Base-by-base conservation (phyloP, 129 eudicot species). In the Chrysanthemum lavandulifolium region DNA sequence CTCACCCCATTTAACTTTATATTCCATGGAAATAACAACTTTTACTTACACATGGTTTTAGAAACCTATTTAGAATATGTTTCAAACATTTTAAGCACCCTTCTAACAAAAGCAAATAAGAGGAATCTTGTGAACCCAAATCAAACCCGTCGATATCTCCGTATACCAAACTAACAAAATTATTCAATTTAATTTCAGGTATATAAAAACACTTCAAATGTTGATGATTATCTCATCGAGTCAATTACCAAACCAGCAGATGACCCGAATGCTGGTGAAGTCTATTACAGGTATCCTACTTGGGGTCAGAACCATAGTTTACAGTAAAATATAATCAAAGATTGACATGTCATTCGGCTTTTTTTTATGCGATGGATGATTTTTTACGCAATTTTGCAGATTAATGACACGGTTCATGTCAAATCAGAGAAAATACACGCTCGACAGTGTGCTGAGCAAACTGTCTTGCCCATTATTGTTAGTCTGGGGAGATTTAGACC, bases 231-330 rank as follows among this genome's bases (percentile, higher is more conserved):
- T 84, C 96, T 95, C 36, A 87, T 95, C 55, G 67, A 90, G 69
- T 95, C 99, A 51, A 95, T 95, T 56, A 88, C 84, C 45, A 78
- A 68, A 74, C 99, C 99, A 43, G 94, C 99, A 60, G 87, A 77
- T 68, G 99, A 94, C 73, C 94, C 99, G 13, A 90, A 90, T 31
- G 96, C 99, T n/a, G 97, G 96, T 29, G 99, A 94, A 82, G 99
- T 94, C 18, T 94, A 94, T 78, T 94, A 90, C 83, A 87, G 99
- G 99, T 94, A 84, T 45, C 67, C 66, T 23, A 57, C 55, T 40
- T 9, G n/a, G 5, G 18, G 18, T 29, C 25, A 56, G 1, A 52
- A 51, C 43, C 13, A 2, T 61, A 61, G 12, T 16, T 63, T 5
- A 23, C 65, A 60, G 31, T 33, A n/a, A 61, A 19, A 25, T 36